Evolutionary conservation across 108 stramenopile genomes (phyloP).

Genomic region (Conticribra guillardii): DNA sequence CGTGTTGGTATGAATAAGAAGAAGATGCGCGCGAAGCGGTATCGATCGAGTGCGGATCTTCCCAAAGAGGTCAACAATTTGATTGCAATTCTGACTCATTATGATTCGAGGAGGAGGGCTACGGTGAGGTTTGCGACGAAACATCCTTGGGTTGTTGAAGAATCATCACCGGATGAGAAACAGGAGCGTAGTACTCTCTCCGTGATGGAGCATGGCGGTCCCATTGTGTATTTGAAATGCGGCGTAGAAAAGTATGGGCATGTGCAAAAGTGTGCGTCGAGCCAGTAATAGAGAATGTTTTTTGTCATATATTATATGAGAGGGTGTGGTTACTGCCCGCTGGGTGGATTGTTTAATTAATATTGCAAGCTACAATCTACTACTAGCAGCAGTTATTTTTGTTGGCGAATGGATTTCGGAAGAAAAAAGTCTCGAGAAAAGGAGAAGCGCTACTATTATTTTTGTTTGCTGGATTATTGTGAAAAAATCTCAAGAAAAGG

Average conservation of each 20-base stretch:
- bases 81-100: constrained; percentile 33
- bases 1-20: constrained; percentile 1
- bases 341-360: too few species aligned
- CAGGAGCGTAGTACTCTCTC: background rate
- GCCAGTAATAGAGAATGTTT: too few species aligned
- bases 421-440: too few species aligned
- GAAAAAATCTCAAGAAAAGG: too few species aligned
- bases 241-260: background rate
- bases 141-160: constrained; percentile 21
- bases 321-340: too few species aligned
- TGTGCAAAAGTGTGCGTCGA: too few species aligned
- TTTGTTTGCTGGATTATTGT: too few species aligned
- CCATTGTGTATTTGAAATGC: constrained; percentile 28
- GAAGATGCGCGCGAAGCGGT: constrained; percentile 27
- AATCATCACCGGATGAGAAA: background rate
- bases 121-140: constrained; percentile 29
- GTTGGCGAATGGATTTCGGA: too few species aligned
- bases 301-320: too few species aligned
- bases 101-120: constrained; percentile 23
- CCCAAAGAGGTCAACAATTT: constrained; percentile 29
- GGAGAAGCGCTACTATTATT: too few species aligned
- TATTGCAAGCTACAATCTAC: too few species aligned
- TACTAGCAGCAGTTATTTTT: too few species aligned
- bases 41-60: constrained; percentile 32
- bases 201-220: constrained; percentile 26